Evolutionary conservation across 805 yeast species (phyloP).

Genomic region (Candida corydali): DNA sequence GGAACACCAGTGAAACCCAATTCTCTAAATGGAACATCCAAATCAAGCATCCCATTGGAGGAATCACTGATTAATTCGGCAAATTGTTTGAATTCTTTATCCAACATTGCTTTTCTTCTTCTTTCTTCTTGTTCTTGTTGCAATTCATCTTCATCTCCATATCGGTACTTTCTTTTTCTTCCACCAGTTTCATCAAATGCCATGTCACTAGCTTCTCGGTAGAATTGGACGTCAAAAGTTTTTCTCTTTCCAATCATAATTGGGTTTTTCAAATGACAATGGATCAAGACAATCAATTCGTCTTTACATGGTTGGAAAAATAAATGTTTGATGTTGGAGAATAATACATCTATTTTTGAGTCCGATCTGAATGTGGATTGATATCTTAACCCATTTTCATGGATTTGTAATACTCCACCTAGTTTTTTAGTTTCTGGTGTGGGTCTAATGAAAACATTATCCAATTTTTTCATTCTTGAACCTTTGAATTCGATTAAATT

Average conservation of each 20-base stretch:
- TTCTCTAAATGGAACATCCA: conserved; percentile 93
- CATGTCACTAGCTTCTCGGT: conserved; percentile 94
- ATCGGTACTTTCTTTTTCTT: conserved; percentile 78
- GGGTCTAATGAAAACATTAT: conserved; percentile 87
- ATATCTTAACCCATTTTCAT: conserved; percentile 93
- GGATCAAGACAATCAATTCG: conserved; percentile 87
- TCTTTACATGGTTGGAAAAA: conserved; percentile 96
- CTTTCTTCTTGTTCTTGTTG: conserved; percentile 99
- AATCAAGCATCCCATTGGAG: conserved; percentile 75
- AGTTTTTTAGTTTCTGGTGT: conserved; percentile 96
- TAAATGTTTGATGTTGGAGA: conserved; percentile 86
- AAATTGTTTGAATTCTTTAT: conserved; percentile 85
- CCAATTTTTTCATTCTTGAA: conserved; percentile 82
- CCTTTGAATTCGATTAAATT: conserved; percentile 76
- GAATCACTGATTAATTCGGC: conserved; percentile 90
- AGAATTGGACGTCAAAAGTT: conserved; percentile 92
- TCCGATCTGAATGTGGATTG: conserved; percentile 83
- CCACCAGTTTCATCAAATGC: conserved; percentile 97
- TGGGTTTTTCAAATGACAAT: conserved; percentile 88
- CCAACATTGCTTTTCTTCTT: conserved; percentile 82
- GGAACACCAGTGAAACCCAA: conserved; percentile 98
- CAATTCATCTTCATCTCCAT: conserved; percentile 97
- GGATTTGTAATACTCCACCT: conserved; percentile 86
- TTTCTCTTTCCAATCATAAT: conserved; percentile 94
- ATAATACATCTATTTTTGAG: conserved; percentile 81